Percentiles rank a stretch among this genome's conserved stretches.
phyloP scores from a whole-genome alignment of 1,284 basidiomycete genomes.

The Sporisorium reilianum region DNA sequence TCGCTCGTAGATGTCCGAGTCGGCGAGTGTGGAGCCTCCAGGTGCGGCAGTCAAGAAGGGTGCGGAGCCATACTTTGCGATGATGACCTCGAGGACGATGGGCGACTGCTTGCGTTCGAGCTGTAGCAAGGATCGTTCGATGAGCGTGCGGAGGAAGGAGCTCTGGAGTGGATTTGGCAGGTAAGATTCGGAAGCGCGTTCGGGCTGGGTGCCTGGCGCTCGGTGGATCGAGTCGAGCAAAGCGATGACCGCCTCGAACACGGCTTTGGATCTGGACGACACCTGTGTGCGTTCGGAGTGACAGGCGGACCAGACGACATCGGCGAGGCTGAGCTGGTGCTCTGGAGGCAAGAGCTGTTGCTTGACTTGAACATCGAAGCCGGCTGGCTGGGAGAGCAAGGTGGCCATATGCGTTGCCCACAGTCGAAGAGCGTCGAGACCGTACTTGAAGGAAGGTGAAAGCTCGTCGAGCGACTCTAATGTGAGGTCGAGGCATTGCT shows the following conservation, averaged over 20 bases:
- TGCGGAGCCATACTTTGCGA: slow-evolving; percentile 41
- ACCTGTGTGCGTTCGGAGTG: slow-evolving; percentile 43
- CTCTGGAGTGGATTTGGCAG: slow-evolving; percentile 28
- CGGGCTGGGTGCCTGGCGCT: background rate
- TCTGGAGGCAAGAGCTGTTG: slow-evolving; percentile 26
- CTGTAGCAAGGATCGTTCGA: slow-evolving; percentile 31
- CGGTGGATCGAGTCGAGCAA: slow-evolving; percentile 25
- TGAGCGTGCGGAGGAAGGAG: slow-evolving; percentile 29
- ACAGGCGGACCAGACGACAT: slow-evolving; percentile 51
- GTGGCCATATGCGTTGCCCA: slow-evolving; percentile 30
- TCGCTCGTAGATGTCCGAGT: slow-evolving; percentile 42
- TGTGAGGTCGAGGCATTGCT: slow-evolving; percentile 35
- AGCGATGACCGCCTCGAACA: slow-evolving; percentile 33
- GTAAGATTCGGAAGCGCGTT: background rate
- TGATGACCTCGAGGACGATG: slow-evolving; percentile 42
- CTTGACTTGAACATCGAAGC: slow-evolving; percentile 9
- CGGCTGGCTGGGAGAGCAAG: slow-evolving; percentile 14
- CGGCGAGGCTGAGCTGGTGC: slow-evolving; percentile 38
- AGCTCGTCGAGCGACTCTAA: slow-evolving; percentile 37
- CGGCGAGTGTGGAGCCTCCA: slow-evolving; percentile 11
- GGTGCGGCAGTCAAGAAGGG: slow-evolving; percentile 27
- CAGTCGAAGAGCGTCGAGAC: slow-evolving; percentile 46
- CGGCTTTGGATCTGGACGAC: slow-evolving; percentile 33
- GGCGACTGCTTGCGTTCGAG: slow-evolving; percentile 52
- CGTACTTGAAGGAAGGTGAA: slow-evolving; percentile 44